Evolutionary conservation across 2,329 filamentous ascomycete species (phyloP), one percentile per base, ranked within the genome.

Genomic region (Venturia pyrina): DNA sequence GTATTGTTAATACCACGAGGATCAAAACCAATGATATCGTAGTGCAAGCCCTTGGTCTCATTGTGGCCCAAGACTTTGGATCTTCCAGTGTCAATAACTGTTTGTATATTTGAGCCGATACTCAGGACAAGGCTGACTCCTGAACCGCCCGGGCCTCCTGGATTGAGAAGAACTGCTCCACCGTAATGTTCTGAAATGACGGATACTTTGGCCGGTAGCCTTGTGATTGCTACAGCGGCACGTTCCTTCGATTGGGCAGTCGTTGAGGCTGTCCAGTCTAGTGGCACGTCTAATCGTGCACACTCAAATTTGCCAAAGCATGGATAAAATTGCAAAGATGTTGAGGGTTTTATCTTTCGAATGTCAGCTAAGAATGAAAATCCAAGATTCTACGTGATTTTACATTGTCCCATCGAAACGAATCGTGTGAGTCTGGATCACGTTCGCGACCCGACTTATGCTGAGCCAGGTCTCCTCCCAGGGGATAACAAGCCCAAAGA

Each of bases 281-380:
- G 76, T 0, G 81, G 82, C 0, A 83, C 75, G 59, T 78, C 72
- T 3, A 84, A 71, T 6, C 78, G 75, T n/a, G 81, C 79, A 67
- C 82, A 83, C 68, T 81, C 75, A 65, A 79, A 79, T 5, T 73
- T 76, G 66, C 75, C 74, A 66, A 78, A 81, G 71, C 81, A 83
- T 11, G 68, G 66, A 5, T 66, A 63, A 65, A 73, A 77, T 8
- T 69, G 46, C 5, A 76, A 69, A 17, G 65, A 40, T 19, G 28
- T 53, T 28, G 65, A 65, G n/a, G 65, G 65, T 11, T 65, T 63
- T 15, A 66, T 46, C 62, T 63, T 37, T 13, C 21, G 41, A 28
- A 34, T 34, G 11, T 63, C 6, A 57, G 50, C 50, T 17, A 6
- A 32, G 21, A 17, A 15, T 19, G 6, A 15, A 17, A 6, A 3